Conservation (phyloP, 768 basidiomycete species). For the Hebeloma cylindrosporum region DNA sequence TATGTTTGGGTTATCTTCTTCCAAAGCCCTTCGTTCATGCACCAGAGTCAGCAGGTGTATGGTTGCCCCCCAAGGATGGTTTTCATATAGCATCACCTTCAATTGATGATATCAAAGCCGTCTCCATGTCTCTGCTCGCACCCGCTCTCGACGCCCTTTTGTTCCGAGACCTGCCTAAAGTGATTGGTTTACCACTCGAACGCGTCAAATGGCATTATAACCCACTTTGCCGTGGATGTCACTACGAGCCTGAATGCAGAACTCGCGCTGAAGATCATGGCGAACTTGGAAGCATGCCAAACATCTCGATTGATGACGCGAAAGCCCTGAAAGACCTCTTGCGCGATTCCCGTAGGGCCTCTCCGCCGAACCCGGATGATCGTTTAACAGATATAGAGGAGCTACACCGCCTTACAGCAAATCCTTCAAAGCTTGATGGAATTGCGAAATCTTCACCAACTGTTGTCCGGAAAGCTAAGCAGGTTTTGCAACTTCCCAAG, state of each 20-base stretch:
- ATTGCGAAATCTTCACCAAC: constrained; percentile 35
- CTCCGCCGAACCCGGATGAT: constrained; percentile 5
- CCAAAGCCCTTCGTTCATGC: constrained; percentile 31
- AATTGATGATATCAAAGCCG: constrained; percentile 39
- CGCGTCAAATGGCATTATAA: constrained; percentile 50
- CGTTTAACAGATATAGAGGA: constrained; percentile 49
- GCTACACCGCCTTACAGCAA: constrained; percentile 36
- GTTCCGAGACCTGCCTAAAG: constrained; percentile 42
- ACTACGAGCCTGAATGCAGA: constrained; percentile 39
- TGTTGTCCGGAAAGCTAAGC: constrained; percentile 38
- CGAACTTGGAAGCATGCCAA: constrained; percentile 44
- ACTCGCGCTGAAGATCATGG: constrained; percentile 34
- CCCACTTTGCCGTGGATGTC: constrained; percentile 46
- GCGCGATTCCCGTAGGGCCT: constrained; percentile 24
- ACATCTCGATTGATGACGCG: constrained; percentile 48
- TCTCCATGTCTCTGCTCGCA: constrained; percentile 38
- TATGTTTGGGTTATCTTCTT: constrained; percentile 43
- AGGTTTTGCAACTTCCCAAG: constrained; percentile 38
- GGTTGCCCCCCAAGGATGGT: constrained; percentile 44
- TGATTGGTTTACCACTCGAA: constrained; percentile 33
- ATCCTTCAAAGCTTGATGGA: constrained; percentile 26
- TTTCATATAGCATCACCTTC: constrained; percentile 32
- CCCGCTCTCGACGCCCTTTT: constrained; percentile 43
- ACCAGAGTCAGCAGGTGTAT: constrained; percentile 41
- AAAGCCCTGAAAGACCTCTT: constrained; percentile 39